Conservation (phyloP, 768 basidiomycete species). For the Thelephora ganbajun region DNA sequence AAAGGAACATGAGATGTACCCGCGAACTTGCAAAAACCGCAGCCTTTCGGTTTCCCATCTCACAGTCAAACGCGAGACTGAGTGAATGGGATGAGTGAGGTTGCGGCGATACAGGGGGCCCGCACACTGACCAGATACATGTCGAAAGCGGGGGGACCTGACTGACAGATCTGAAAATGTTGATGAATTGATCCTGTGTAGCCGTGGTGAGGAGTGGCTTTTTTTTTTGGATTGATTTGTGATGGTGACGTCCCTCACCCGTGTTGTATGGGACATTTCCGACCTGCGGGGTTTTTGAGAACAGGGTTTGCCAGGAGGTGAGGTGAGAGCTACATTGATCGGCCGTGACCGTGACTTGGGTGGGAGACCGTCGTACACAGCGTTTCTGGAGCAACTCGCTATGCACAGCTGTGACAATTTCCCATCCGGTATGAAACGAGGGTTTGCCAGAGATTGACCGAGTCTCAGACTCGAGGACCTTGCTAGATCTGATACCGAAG, state of each 20-base stretch:
- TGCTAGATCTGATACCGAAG: no score
- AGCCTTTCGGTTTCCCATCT: constrained; percentile 89
- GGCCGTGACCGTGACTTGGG: no score
- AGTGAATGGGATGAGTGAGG: constrained; percentile 2
- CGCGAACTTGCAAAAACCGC: constrained; percentile 87
- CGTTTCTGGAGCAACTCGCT: no score
- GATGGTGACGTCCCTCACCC: constrained; percentile 40
- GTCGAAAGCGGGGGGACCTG: constrained; percentile 87
- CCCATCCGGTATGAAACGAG: no score
- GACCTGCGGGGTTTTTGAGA: no score
- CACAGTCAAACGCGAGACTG: constrained; percentile 80
- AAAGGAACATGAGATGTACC: constrained; percentile 40
- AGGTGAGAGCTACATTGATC: no score
- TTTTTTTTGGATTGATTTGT: no score
- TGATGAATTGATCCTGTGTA: constrained; percentile 63
- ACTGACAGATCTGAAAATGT: constrained; percentile 80
- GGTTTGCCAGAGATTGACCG: no score
- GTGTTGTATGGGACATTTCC: constrained; percentile 88
- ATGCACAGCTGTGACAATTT: no score
- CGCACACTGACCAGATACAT: neutral
- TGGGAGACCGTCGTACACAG: no score
- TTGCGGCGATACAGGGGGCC: neutral
- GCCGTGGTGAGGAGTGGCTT: neutral
- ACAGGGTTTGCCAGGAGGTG: no score
- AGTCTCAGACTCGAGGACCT: no score